Evolutionary conservation across 2,329 filamentous ascomycete species (phyloP).

Genomic region (Aspergillus fructus): DNA sequence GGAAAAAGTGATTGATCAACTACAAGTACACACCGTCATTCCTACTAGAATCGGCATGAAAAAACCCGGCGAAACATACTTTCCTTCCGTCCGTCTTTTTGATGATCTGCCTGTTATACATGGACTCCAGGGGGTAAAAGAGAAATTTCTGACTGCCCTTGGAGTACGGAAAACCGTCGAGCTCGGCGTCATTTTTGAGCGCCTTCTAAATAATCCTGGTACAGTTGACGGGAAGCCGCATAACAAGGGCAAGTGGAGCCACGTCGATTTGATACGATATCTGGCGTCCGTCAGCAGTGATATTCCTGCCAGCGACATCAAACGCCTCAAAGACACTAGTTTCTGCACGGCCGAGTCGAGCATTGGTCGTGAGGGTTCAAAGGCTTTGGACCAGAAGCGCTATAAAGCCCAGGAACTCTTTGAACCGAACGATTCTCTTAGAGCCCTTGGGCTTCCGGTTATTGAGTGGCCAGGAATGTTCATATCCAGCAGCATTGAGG

Average conservation of each 20-base stretch:
- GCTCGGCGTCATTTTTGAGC: slow-evolving; percentile 86
- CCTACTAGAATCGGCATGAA: slow-evolving; percentile 91
- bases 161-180: slow-evolving; percentile 96
- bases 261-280: slow-evolving; percentile 93
- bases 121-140: slow-evolving; percentile 76
- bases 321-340: slow-evolving; percentile 71
- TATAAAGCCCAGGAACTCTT: slow-evolving; percentile 79
- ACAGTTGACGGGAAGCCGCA: slow-evolving; percentile 47
- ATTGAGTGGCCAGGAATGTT: slow-evolving; percentile 80
- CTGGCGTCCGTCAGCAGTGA: slow-evolving; percentile 85
- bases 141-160: slow-evolving; percentile 79
- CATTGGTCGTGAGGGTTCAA: slow-evolving; percentile 49
- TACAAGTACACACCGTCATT: slow-evolving; percentile 72
- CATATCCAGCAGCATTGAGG: slow-evolving; percentile 66
- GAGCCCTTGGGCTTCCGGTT: slow-evolving; percentile 70
- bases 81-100: slow-evolving; percentile 89
- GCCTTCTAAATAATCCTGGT: slow-evolving; percentile 66
- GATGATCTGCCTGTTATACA: slow-evolving; percentile 85
- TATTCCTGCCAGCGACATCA: slow-evolving; percentile 79
- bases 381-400: slow-evolving; percentile 54
- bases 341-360: slow-evolving; percentile 73
- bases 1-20: slow-evolving; percentile 60
- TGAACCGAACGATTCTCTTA: slow-evolving; percentile 70
- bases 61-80: slow-evolving; percentile 82
- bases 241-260: slow-evolving; percentile 70